phyloP scores from a whole-genome alignment of 257 asterid species.

The Solanum sitiens region DNA sequence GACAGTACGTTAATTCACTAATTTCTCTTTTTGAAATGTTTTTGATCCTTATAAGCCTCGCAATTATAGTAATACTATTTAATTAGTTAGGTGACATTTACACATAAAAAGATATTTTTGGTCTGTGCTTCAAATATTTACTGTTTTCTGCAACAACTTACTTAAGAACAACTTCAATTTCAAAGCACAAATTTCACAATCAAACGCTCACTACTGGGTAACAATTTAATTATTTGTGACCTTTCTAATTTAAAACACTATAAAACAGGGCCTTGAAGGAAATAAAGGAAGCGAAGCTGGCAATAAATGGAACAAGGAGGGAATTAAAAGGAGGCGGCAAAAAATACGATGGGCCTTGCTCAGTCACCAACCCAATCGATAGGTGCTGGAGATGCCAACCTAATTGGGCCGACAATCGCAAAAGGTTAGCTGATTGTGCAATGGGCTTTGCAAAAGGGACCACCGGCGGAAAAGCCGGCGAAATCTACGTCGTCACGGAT shows the following conservation, averaged over 20 bases:
- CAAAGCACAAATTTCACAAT: too few species aligned
- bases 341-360: constrained; percentile 33
- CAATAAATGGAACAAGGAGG: constrained; percentile 43
- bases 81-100: neutral
- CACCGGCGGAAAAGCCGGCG: constrained; percentile 62
- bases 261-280: constrained; percentile 8
- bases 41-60: neutral
- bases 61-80: neutral
- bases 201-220: neutral
- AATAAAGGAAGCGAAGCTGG: neutral
- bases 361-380: constrained; percentile 67
- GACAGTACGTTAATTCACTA: constrained; percentile 9
- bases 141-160: neutral
- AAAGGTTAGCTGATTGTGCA: constrained; percentile 62
- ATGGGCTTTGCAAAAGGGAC: constrained; percentile 62
- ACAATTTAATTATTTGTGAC: neutral
- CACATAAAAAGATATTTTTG: neutral
- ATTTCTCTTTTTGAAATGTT: neutral
- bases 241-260: neutral
- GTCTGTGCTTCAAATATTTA: neutral
- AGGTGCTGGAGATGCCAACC: constrained; percentile 76
- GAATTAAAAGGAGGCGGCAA: constrained; percentile 14
- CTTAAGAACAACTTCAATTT: neutral
- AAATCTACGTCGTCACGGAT: constrained; percentile 47
- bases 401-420: constrained; percentile 53